Percentiles rank a stretch among this genome's conserved stretches.
Conservation (phyloP, 768 basidiomycete genomes). For the Lentinula raphanica region DNA sequence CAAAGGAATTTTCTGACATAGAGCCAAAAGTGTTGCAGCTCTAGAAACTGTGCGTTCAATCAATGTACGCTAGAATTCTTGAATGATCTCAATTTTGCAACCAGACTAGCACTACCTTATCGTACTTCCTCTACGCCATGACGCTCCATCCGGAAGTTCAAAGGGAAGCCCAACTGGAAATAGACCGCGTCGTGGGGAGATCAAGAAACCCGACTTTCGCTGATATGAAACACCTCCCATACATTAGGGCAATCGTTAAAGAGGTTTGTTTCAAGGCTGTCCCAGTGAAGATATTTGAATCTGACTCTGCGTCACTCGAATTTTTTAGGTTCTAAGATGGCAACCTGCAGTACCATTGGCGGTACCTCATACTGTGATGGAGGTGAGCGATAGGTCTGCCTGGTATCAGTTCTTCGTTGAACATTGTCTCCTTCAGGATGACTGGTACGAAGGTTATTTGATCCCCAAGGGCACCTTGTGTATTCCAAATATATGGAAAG, state of each 20-base stretch:
- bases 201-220: slow-evolving; percentile 16
- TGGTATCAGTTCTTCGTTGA: no score
- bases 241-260: slow-evolving; percentile 16
- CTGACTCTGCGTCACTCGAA: not conserved
- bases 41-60: not conserved
- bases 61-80: not conserved
- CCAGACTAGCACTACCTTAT: slow-evolving; percentile 7
- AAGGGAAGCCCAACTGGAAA: slow-evolving; percentile 17
- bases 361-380: not conserved
- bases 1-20: no score
- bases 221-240: slow-evolving; percentile 14
- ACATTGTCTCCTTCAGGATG: no score
- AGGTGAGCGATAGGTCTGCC: no score
- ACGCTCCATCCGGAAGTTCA: slow-evolving; percentile 18
- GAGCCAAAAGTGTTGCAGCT: not conserved
- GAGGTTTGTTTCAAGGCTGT: not conserved
- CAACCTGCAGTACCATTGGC: not conserved
- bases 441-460: slow-evolving; percentile 5
- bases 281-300: not conserved
- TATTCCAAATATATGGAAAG: not conserved
- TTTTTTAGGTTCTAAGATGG: slow-evolving; percentile 1
- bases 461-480: slow-evolving; percentile 1
- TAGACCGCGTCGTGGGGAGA: slow-evolving; percentile 19
- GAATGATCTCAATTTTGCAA: not conserved
- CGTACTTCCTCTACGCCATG: slow-evolving; percentile 19